Base-by-base conservation (phyloP, 106 monocot species). In the Cymbidium sinense region DNA sequence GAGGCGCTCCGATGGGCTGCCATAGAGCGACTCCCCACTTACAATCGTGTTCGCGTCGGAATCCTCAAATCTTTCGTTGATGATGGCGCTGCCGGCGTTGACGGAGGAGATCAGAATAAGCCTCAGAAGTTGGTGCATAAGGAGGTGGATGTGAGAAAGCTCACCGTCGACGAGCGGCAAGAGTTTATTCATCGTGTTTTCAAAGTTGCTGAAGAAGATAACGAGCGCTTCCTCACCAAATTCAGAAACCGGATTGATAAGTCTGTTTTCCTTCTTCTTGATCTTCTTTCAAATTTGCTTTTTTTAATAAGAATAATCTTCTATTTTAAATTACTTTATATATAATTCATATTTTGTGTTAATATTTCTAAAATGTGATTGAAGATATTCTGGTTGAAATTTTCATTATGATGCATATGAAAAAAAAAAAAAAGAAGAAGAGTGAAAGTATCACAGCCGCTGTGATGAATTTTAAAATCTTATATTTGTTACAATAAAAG, bases 1-100 rank as follows among this genome's bases (percentile, higher is more conserved):
- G 86, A 86, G 84, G 92, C 84, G 34, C 78, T 92, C 31, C 64
- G 87, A n/a, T 92, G 92, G 92, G 89, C 92, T 5, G 87, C 92
- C 13, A 75, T 92, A 8, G 92, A 92, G 83, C 71, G 78, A 74
- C 87, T 92, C 4, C 92, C 92, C 3, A 92, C 92, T 7, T 87
- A 83, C 81, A 80, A 61, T 44, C 89, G 92, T 7, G 67, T 87
- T 23, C 70, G 89, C 41, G 87, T 85, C 2, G 85, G 83, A 31
- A 85, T 92, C 51, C 54, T 92, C 47, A 80, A 76, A 50, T 78
- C 84, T 23, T 52, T 76, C 20, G 36, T 75, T 10, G 81, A 62
- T 5, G 71, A 2, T 0, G 82, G 27, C 31, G 55, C 19, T 5
- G 90, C 27, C 21, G 74, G 61, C 21, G 17, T 47, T 47, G 47